Base-by-base conservation (phyloP, 805 yeast genomes). In the Brettanomyces naardenensis region DNA sequence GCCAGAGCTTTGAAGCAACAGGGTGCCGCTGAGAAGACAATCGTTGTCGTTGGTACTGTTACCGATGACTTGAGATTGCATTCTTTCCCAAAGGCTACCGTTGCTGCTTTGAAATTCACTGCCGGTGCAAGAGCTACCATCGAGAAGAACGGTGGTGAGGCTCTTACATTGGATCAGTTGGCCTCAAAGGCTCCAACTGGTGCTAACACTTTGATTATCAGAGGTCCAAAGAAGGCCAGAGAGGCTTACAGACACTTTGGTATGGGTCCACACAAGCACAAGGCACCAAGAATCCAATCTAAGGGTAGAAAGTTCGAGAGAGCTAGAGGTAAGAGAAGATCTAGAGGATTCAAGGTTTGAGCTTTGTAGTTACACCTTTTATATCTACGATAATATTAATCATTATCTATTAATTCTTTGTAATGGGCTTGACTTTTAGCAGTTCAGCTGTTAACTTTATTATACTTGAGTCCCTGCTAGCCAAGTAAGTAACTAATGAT, bases 291-390 rank as follows among this genome's bases (percentile, higher is more conserved):
- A 78, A 81, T 92, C 71, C 62, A 72, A 65, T 90, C 97, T 51
- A 88, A 77, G 71, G 99, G 99, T 71, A 92, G 97, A 83, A 92
- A 92, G 78, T 92, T 92, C 82, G 98, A 92, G 82, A 88, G 92
- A 75, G 99, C 97, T 64, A 92, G 99, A 86, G 99, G 99, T 82
- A 94, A 83, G 74, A 81, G 99, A 78, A 82, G 78, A 71, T 89
- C 97, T 58, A 88, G 94, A 82, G 99, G 95, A 78, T 92, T 92
- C 98, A 92, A 92, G 85, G 99, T 92, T 75, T 92, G 90, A 87
- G 56, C 10, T 23, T 23, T 9, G 10, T 23, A 23, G 26, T 23
- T 23, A 23, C 26, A 7, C 17, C 32, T 19, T 15, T 29, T 19
- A 30, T 18, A 30, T 14, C 11, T 25, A 25, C n/a, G n/a, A n/a